A percentile compares a stretch with the other conserved stretches of the same genome.
Evolutionary conservation across 352 stramenopile genomes (phyloP).

Genomic region (Phytopythium delawarense): DNA sequence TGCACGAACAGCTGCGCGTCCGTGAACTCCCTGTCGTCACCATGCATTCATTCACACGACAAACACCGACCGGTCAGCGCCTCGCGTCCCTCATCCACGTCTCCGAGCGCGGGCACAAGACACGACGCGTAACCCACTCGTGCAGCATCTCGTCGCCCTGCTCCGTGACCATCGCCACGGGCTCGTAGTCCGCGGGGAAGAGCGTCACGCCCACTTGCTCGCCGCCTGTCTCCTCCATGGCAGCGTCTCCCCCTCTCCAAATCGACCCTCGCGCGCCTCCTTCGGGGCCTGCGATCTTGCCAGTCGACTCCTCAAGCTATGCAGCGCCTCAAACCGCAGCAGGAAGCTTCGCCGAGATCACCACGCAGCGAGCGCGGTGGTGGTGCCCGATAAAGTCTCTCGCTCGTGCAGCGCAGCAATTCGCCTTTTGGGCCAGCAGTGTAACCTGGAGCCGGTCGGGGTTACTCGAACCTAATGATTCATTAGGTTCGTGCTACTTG

Average conservation of each 20-base stretch:
- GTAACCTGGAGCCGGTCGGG: too few relatives aligned
- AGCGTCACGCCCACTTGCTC: conserved; percentile 68
- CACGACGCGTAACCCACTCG: conserved; percentile 25
- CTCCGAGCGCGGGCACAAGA: neutral
- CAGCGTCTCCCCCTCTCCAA: neutral
- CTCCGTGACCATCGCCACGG: conserved; percentile 77
- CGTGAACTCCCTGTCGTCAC: conserved; percentile 62
- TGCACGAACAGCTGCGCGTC: conserved; percentile 81
- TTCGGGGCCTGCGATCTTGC: neutral
- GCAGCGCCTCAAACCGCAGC: neutral
- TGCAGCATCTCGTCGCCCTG: conserved; percentile 76
- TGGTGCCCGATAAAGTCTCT: too few relatives aligned
- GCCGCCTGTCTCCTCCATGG: conserved; percentile 42
- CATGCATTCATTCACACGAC: neutral
- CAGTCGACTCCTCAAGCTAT: neutral
- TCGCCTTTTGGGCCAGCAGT: too few relatives aligned
- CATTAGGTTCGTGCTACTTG: neutral
- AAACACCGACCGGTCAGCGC: neutral
- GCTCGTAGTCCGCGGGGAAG: conserved; percentile 72
- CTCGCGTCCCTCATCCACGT: neutral
- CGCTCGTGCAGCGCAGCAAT: too few relatives aligned
- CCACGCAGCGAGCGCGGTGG: too few relatives aligned
- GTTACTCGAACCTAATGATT: too few relatives aligned
- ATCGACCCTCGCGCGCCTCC: neutral
- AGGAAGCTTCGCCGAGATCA: neutral